Base-by-base conservation (phyloP, 2,329 filamentous ascomycete species). In the Colletotrichum australisinense region DNA sequence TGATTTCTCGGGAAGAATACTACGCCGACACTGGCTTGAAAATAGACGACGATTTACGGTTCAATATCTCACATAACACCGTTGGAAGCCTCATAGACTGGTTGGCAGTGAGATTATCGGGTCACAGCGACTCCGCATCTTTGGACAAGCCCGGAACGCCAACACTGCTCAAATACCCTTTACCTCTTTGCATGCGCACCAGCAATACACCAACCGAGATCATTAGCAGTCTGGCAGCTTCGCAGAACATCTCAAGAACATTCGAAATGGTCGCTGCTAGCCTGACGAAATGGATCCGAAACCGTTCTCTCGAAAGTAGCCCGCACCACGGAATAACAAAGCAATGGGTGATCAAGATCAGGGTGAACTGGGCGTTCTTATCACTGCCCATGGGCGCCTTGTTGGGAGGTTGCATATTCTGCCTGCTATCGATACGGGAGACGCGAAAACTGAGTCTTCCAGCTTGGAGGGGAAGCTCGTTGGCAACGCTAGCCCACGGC, bases 51-150 rank as follows among this genome's bases (percentile, higher is more conserved):
- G n/a, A 30, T 14, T 53, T 63, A 24, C 5, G 28, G 22, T 63
- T 52, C 49, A 63, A 63, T n/a, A 52, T 63, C 38, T 52, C 60
- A 5, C 42, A 63, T 12, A 52, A 49, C 28, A n/a, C 60, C 26
- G 38, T 22, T 26, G 60, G 26, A 0, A 52, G 35, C 28, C 8
- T 53, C 8, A 63, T 30, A 6, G 38, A 12, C 1, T 49, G 24
- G 24, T 16, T 63, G 12, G 49, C 30, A 14, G 38, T 26, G 30
- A 30, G 5, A 30, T n/a, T n/a, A n/a, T n/a, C n/a, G n/a, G n/a
- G n/a, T n/a, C n/a, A n/a, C n/a, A n/a, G n/a, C n/a, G n/a, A n/a
- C n/a, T n/a, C n/a, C n/a, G n/a, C n/a, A n/a, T n/a, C n/a, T n/a
- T n/a, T n/a, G n/a, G n/a, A n/a, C n/a, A n/a, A n/a, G n/a, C n/a